Evolutionary conservation across 2,329 filamentous ascomycete species (phyloP).

Genomic region (Phoma sp.): DNA sequence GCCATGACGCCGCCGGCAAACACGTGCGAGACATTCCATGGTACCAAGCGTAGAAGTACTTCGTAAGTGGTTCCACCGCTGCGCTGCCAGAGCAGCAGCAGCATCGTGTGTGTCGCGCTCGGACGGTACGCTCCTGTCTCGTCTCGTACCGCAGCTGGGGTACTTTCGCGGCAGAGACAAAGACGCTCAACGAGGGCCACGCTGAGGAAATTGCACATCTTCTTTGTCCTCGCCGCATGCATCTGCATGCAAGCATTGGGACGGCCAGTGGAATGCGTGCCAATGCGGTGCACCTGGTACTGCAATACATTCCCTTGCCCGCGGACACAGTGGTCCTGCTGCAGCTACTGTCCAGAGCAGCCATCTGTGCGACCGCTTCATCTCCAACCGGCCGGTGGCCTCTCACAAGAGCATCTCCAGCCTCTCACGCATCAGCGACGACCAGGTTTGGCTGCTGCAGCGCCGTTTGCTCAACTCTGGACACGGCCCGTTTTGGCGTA

Average conservation of each 20-base stretch:
- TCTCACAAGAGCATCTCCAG: slow-evolving; percentile 14
- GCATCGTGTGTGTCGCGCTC: slow-evolving; percentile 17
- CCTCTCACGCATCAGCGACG: slow-evolving; percentile 22
- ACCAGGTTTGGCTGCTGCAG: slow-evolving; percentile 35
- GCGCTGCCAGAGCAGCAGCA: slow-evolving; percentile 2
- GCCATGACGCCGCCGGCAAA: slow-evolving; percentile 2
- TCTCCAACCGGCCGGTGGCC: neutral
- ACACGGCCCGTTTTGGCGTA: slow-evolving; percentile 38
- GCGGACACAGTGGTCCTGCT: slow-evolving; percentile 22
- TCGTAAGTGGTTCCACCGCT: neutral
- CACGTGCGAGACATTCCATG: slow-evolving; percentile 13
- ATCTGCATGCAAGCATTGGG: slow-evolving; percentile 20
- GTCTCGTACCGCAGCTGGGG: slow-evolving; percentile 15
- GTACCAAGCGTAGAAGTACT: neutral
- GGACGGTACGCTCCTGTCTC: neutral
- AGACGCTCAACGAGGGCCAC: slow-evolving; percentile 18
- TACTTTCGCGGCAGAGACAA: slow-evolving; percentile 23
- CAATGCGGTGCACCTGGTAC: slow-evolving; percentile 9
- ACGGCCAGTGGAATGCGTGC: slow-evolving; percentile 19
- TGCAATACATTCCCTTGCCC: slow-evolving; percentile 6
- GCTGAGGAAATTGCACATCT: slow-evolving; percentile 1
- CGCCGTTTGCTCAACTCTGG: slow-evolving; percentile 37
- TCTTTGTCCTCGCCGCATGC: slow-evolving; percentile 20
- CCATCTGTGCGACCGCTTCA: slow-evolving; percentile 20
- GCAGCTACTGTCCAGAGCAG: slow-evolving; percentile 23